Conservation (phyloP, 2,329 filamentous ascomycete species). For the Cladorrhinum sp. region DNA sequence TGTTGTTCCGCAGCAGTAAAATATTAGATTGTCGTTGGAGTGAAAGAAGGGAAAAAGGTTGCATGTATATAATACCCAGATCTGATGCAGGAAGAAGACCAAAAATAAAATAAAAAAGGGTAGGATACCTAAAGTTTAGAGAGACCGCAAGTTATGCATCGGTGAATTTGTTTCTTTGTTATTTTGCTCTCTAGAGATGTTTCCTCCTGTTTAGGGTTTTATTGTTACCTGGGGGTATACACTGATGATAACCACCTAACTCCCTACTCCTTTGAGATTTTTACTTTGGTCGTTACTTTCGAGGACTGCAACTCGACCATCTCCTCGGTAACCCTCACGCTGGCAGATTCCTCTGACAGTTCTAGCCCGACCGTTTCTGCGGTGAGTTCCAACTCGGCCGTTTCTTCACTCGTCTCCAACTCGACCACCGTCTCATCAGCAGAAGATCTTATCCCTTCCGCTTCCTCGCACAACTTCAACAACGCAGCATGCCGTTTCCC, state of each 20-base stretch:
- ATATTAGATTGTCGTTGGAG: background rate
- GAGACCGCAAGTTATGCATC: too few relatives aligned
- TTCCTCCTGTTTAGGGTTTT: too few relatives aligned
- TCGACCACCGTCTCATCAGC: background rate
- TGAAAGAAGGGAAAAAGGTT: background rate
- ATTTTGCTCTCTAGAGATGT: too few relatives aligned
- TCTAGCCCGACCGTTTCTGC: background rate
- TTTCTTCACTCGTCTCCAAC: background rate
- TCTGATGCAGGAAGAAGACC: background rate
- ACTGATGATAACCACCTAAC: background rate
- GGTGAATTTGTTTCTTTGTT: too few relatives aligned
- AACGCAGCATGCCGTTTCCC: conserved; percentile 12
- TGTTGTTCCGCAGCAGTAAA: conserved; percentile 35
- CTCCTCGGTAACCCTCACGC: too few relatives aligned
- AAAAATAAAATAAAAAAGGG: background rate
- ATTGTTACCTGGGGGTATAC: background rate
- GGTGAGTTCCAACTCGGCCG: background rate
- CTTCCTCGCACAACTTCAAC: conserved; percentile 27
- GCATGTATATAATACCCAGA: conserved; percentile 24
- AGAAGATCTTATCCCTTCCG: background rate
- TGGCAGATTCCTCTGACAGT: too few relatives aligned
- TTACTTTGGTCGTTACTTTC: background rate
- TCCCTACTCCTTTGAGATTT: background rate
- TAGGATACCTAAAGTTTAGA: background rate
- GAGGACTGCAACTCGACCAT: too few relatives aligned